phyloP scores from a whole-genome alignment of 2,329 filamentous ascomycete species.

The Raffaelea deltoideospora region DNA sequence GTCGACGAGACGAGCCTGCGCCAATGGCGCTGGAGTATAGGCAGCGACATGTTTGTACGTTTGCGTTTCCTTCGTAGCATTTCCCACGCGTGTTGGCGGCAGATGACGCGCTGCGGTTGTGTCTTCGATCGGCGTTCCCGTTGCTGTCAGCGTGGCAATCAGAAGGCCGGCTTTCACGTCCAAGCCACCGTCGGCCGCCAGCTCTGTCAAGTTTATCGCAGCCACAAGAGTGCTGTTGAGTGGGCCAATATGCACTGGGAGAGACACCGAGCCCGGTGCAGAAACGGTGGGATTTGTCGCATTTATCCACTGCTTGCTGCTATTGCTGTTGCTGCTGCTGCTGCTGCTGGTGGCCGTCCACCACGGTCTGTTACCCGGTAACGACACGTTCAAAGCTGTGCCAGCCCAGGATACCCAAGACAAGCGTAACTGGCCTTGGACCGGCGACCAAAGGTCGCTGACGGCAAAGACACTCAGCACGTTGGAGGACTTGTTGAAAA shows the following conservation, averaged over 20 bases:
- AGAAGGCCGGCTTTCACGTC: constrained; percentile 13
- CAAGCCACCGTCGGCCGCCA: constrained; percentile 2
- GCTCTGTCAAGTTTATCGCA: constrained; percentile 4
- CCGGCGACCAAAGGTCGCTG: constrained; percentile 39
- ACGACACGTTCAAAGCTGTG: constrained; percentile 16
- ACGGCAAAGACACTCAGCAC: constrained; percentile 38
- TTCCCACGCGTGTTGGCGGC: constrained; percentile 1
- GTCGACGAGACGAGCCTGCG: constrained; percentile 29
- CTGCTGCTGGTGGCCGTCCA: background rate
- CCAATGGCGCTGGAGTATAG: constrained; percentile 30
- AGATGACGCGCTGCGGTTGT: background rate
- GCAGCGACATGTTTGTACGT: constrained; percentile 34
- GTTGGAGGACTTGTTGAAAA: constrained; percentile 34
- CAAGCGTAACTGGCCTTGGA: constrained; percentile 28
- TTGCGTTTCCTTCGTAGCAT: constrained; percentile 15
- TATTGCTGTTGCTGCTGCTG: background rate
- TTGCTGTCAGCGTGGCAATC: constrained; percentile 24
- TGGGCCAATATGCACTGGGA: constrained; percentile 28
- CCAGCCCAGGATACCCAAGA: constrained; percentile 37
- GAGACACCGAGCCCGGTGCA: constrained; percentile 4
- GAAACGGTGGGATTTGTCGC: background rate
- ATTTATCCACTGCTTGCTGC: no score
- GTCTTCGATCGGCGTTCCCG: constrained; percentile 29
- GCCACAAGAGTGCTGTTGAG: constrained; percentile 31
- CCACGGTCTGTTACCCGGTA: background rate